A percentile compares a stretch with the other conserved stretches of the same genome.
phyloP scores from a whole-genome alignment of 164 flowering plant genomes.

The Houttuynia cordata region DNA sequence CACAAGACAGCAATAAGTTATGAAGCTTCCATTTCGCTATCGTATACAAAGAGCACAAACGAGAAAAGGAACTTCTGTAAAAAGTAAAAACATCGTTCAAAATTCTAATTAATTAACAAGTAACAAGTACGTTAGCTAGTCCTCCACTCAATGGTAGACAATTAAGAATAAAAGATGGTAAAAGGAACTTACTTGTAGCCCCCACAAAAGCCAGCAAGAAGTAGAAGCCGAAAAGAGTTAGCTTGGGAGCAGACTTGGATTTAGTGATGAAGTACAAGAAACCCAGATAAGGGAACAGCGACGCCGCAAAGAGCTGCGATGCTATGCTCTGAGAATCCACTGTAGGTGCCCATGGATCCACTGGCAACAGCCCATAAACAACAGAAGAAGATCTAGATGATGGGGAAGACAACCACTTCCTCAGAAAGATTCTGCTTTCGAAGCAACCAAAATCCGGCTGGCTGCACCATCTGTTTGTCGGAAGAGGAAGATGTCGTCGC shows the following conservation, averaged over 20 bases:
- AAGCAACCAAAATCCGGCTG: too few species aligned
- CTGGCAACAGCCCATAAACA: slow-evolving; percentile 45
- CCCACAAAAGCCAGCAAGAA: slow-evolving; percentile 95
- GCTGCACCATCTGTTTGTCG: too few species aligned
- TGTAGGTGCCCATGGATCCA: slow-evolving; percentile 94
- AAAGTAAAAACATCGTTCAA: too few species aligned
- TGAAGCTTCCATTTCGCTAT: too few species aligned
- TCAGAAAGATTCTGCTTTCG: too few species aligned
- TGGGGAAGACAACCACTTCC: not conserved
- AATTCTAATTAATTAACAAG: too few species aligned
- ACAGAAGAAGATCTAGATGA: slow-evolving; percentile 6
- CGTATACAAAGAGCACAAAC: too few species aligned
- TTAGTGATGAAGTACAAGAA: slow-evolving; percentile 91
- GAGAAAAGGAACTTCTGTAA: too few species aligned
- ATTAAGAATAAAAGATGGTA: not conserved
- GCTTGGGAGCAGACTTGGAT: slow-evolving; percentile 77
- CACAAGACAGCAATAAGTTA: too few species aligned
- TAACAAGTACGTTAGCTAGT: too few species aligned
- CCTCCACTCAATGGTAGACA: too few species aligned
- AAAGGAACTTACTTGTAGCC: slow-evolving; percentile 72
- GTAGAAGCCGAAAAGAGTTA: slow-evolving; percentile 93
- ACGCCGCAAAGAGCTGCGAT: slow-evolving; percentile 76
- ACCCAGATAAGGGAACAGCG: slow-evolving; percentile 81
- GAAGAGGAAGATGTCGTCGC: too few species aligned
- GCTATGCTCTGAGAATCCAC: slow-evolving; percentile 86